Base-by-base conservation (phyloP, 208 protist species). In the Acanthamoeba quina region DNA sequence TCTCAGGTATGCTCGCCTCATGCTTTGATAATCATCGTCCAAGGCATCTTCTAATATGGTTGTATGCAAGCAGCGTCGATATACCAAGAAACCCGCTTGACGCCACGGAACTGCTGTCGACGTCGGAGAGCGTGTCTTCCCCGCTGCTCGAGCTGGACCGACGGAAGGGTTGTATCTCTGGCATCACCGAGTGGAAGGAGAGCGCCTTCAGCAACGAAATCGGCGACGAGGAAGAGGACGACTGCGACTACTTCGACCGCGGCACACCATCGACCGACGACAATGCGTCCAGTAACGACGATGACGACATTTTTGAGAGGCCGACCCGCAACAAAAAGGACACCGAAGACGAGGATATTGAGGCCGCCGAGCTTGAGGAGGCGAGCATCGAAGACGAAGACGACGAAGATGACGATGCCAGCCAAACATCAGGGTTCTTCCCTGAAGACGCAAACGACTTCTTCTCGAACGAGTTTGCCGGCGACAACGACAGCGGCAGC, bases 61-160 rank as follows among this genome's bases (percentile, higher is more conserved):
- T 68, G 60, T 68, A 17, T 70, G 29, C 64, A 6, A 15, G 19
- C 68, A 76, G 68, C 34, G 31, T 44, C 34, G 68, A 76, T 7
- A 34, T 44, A 26, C 56, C 24, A 29, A 76, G 68, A n/a, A 76
- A 76, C 15, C 68, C 68, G 34, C 68, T 76, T 19, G 68, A 76
- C 34, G 68, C 68, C 11, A 76, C 68, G 31, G 68, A 76, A 29
- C 68, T 76, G 68, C 68, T 76, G n/a, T 76, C 68, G 34, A 76
- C 68, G 19, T 76, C 68, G n/a, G 68, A 76, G 31, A 76, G 68
- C 34, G 68, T 76, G 34, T 76, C 68, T 13, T 76, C 68, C 4
- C 68, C 68, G 68, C 68, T 76, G 29, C 15, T 76, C n/a, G 68
- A 76, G 68, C 34, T 34, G n/a, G 13, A 21, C 15, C 34, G 19